Percentiles rank a stretch among this genome's conserved stretches.
phyloP scores from a whole-genome alignment of 2,329 filamentous ascomycete species.

The Diaporthe sp. region DNA sequence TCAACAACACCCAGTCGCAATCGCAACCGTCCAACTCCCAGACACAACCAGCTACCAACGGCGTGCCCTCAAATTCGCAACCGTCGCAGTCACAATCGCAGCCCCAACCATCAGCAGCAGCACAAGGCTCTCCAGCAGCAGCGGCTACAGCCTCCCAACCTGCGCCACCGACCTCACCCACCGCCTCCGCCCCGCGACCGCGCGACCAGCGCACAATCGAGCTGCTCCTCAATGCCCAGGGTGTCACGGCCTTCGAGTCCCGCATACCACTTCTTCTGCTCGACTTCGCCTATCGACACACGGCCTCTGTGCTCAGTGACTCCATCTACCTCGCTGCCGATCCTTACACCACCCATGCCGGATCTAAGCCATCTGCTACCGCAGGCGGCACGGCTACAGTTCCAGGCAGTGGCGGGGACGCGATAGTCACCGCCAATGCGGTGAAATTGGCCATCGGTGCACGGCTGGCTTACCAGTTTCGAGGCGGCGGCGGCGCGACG shows the following conservation, averaged over 20 bases:
- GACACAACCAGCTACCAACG: slow-evolving; percentile 49
- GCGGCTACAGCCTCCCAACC: slow-evolving; percentile 44
- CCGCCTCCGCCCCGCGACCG: slow-evolving; percentile 69
- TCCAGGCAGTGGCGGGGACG: slow-evolving; percentile 62
- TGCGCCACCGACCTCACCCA: slow-evolving; percentile 48
- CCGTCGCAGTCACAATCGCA: slow-evolving; percentile 48
- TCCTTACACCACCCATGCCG: slow-evolving; percentile 74
- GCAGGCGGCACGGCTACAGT: slow-evolving; percentile 64
- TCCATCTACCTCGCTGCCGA: slow-evolving; percentile 78
- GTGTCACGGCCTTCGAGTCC: slow-evolving; percentile 84
- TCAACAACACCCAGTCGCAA: slow-evolving; percentile 43
- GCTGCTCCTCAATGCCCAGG: slow-evolving; percentile 83
- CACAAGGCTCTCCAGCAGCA: slow-evolving; percentile 42
- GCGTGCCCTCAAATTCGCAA: slow-evolving; percentile 35
- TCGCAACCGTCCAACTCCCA: slow-evolving; percentile 38
- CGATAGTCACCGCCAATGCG: slow-evolving; percentile 74
- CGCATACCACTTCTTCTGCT: slow-evolving; percentile 86
- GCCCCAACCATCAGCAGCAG: slow-evolving; percentile 45
- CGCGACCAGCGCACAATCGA: slow-evolving; percentile 86
- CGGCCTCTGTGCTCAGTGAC: slow-evolving; percentile 78
- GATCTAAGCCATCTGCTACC: slow-evolving; percentile 64
- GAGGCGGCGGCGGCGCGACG: slow-evolving; percentile 63
- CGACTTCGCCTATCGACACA: slow-evolving; percentile 90
- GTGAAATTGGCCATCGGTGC: slow-evolving; percentile 80
- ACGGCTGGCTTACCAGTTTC: slow-evolving; percentile 78